phyloP scores from a whole-genome alignment of 2,329 filamentous ascomycete genomes.

The Colletotrichum endophyticum region DNA sequence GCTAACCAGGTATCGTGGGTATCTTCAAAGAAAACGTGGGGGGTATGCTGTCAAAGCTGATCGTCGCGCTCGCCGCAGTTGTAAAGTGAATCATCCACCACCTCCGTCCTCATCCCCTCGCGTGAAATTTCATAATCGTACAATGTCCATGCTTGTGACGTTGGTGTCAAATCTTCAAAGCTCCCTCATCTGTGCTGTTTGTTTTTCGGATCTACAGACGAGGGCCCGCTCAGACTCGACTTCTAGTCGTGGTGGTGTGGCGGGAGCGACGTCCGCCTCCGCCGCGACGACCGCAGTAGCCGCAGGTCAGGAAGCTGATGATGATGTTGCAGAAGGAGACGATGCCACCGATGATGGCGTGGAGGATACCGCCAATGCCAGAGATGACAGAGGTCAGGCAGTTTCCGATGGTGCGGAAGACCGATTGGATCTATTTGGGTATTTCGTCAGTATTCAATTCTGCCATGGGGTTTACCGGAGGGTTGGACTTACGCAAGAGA shows the following conservation, averaged over 20 bases:
- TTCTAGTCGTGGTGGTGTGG: slow-evolving; percentile 31
- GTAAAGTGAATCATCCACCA: not conserved
- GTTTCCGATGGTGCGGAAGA: slow-evolving; percentile 68
- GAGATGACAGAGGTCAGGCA: slow-evolving; percentile 73
- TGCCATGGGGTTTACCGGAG: not conserved
- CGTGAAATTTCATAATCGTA: not conserved
- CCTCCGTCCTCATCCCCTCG: not conserved
- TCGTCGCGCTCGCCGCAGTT: not conserved
- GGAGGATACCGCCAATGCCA: slow-evolving; percentile 68
- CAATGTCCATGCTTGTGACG: not conserved
- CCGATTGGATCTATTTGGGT: slow-evolving; percentile 54
- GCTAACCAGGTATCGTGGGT: slow-evolving; percentile 16
- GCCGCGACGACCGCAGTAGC: slow-evolving; percentile 41
- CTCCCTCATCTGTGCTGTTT: not conserved
- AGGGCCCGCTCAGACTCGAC: slow-evolving; percentile 32
- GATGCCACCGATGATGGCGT: slow-evolving; percentile 71
- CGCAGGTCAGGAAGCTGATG: slow-evolving; percentile 68
- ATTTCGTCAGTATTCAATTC: not conserved
- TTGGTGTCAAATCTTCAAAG: not conserved
- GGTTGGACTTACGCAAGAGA: slow-evolving; percentile 76
- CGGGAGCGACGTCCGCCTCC: slow-evolving; percentile 29
- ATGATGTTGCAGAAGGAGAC: slow-evolving; percentile 70
- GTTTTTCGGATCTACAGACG: not conserved
- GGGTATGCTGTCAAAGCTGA: not conserved
- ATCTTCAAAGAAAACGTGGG: not conserved